Base-by-base conservation (phyloP, 805 yeast species). In the Blastobotrys muscicola region DNA sequence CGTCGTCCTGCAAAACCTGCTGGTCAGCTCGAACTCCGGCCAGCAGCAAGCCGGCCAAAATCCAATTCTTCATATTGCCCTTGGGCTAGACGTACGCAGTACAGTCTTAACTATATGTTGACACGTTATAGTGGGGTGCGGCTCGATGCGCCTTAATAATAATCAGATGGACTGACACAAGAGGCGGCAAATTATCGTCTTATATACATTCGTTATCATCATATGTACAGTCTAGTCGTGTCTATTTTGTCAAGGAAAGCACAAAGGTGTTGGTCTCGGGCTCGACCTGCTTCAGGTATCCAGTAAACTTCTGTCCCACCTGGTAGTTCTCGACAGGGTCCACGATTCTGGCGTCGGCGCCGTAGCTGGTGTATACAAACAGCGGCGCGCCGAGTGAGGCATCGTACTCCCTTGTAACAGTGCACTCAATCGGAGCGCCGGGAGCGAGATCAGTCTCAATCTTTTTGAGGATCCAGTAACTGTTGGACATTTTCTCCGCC, bases 401-500 rank as follows among this genome's bases (percentile, higher is more conserved):
- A 3, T 32, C 34, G 34, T 12, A 32, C n/a, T 32, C 15, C 10
- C 29, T 6, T 2, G 31, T 23, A 15, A 36, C 14, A 10, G 26
- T 30, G 13, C 39, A 36, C 32, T 36, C 30, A 9, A 36, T 11
- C 14, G 23, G 30, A 10, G 14, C n/a, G 2, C 29, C 29, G 6
- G 23, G 39, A 6, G 11, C 26, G 6, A 33, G 23, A 3, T 32
- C 32, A 11, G 13, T 13, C 36, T 49, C 48, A 26, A 53, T 32
- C 36, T 47, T 39, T 3, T 41, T 31, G 32, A 53, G 30, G 3
- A 38, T 45, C 54, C 54, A 53, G 38, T 39, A 50, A 2, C 13
- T 29, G 4, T 15, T 34, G 3, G 56, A 44, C 26, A 35, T 14
- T 14, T 39, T 37, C 36, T 38, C 36, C 7, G 52, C 45, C 9